Evolutionary conservation across 352 stramenopile genomes (phyloP).

Genomic region (Blastocystis sp.): DNA sequence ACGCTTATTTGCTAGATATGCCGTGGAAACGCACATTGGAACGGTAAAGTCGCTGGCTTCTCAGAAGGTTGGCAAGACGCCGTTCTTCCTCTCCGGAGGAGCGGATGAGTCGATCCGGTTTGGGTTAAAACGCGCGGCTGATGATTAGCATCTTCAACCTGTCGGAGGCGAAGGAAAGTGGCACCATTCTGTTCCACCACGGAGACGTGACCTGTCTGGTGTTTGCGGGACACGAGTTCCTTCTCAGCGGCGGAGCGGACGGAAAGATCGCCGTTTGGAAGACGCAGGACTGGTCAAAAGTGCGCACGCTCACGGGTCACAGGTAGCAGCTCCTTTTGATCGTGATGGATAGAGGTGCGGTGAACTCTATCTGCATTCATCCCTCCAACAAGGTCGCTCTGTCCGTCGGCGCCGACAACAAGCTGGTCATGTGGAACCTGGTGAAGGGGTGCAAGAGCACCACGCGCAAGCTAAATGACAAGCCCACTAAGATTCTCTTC

Average conservation of each 20-base stretch:
- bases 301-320: slow-evolving; percentile 80
- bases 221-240: slow-evolving; percentile 82
- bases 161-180: slow-evolving; percentile 32
- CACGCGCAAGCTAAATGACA: slow-evolving; percentile 81
- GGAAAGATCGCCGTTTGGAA: slow-evolving; percentile 85
- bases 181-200: slow-evolving; percentile 64
- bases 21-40: slow-evolving; percentile 64
- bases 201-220: slow-evolving; percentile 80
- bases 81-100: slow-evolving; percentile 59
- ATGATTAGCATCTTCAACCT: slow-evolving; percentile 66
- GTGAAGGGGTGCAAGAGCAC: slow-evolving; percentile 83
- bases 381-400: slow-evolving; percentile 84
- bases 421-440: slow-evolving; percentile 84
- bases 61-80: slow-evolving; percentile 22
- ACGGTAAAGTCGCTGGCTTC: slow-evolving; percentile 24
- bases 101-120: slow-evolving; percentile 68
- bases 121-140: not conserved
- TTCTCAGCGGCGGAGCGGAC: slow-evolving; percentile 82
- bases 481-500: slow-evolving; percentile 73
- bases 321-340: not conserved
- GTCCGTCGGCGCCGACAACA: slow-evolving; percentile 80
- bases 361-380: slow-evolving; percentile 82
- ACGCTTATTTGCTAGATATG: slow-evolving; percentile 43
- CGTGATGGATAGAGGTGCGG: slow-evolving; percentile 75
- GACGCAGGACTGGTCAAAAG: slow-evolving; percentile 83